A percentile compares a stretch with the other conserved stretches of the same genome.
Conservation (phyloP, 2,329 filamentous ascomycete genomes). For the Penicillium janthinellum region DNA sequence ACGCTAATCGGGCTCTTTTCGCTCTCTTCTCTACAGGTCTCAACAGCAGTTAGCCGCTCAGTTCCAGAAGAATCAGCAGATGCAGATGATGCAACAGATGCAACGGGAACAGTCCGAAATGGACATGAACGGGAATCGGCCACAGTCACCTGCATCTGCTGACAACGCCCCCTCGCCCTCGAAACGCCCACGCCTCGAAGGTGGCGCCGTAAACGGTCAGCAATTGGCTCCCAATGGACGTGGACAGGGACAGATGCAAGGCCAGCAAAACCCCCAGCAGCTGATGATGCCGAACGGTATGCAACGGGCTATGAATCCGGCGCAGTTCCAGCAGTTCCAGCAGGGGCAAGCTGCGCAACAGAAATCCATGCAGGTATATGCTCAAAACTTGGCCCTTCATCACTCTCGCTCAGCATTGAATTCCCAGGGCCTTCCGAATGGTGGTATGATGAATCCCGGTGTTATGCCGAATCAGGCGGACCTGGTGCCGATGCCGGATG, state of each 20-base stretch:
- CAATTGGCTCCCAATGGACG: constrained; percentile 77
- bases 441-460: constrained; percentile 65
- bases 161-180: constrained; percentile 91
- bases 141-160: constrained; percentile 76
- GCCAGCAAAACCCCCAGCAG: constrained; percentile 62
- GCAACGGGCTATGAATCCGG: constrained; percentile 69
- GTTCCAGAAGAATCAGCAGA: constrained; percentile 60
- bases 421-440: constrained; percentile 77
- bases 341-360: constrained; percentile 65
- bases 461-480: constrained; percentile 75
- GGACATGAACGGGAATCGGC: constrained; percentile 78
- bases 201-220: constrained; percentile 71
- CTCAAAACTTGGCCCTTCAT: constrained; percentile 79
- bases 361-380: constrained; percentile 86
- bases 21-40: constrained; percentile 43
- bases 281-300: constrained; percentile 66
- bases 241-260: constrained; percentile 69
- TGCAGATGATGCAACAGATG: constrained; percentile 74
- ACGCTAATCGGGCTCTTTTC: constrained; percentile 24
- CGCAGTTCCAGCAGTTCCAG: constrained; percentile 71
- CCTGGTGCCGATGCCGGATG: constrained; percentile 76
- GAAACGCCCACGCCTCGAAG: constrained; percentile 82
- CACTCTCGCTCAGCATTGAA: constrained; percentile 75
- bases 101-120: constrained; percentile 84
- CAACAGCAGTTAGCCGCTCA: constrained; percentile 68